A percentile compares a stretch with the other conserved stretches of the same genome.
Evolutionary conservation across 2,329 filamentous ascomycete genomes (phyloP).

Genomic region (Diaporthe sp.): DNA sequence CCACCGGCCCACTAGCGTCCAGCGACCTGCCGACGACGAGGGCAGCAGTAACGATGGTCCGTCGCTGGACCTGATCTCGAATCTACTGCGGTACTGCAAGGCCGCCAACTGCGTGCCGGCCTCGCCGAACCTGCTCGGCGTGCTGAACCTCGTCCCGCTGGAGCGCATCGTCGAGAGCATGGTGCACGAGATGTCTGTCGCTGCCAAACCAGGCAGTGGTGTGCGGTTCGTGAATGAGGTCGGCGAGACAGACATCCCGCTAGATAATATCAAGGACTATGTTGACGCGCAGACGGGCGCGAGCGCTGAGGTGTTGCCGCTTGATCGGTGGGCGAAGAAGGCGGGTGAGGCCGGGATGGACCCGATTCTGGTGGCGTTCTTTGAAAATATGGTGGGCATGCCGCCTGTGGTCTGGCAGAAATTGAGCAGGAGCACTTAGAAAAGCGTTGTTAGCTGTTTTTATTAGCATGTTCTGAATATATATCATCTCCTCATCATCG

Average conservation of each 20-base stretch:
- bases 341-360: slow-evolving; percentile 1
- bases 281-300: background rate
- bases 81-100: background rate
- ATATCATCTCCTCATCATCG: too few species aligned
- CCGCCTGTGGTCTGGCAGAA: background rate
- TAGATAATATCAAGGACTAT: background rate
- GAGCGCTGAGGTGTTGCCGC: background rate
- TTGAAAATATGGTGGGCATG: background rate
- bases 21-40: background rate
- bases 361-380: background rate
- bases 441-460: background rate
- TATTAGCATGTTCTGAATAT: too few species aligned
- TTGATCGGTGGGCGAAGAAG: background rate
- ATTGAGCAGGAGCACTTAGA: background rate
- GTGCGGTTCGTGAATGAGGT: background rate
- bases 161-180: background rate
- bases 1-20: slow-evolving; percentile 47
- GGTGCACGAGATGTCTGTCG: background rate
- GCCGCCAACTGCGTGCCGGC: background rate
- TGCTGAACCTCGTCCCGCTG: background rate
- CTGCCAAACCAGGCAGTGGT: background rate
- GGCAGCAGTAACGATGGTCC: background rate
- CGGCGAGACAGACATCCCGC: background rate
- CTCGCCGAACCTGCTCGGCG: background rate
- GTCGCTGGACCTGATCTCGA: background rate